These are phyloP conservation scores for Cryptococcus neoformans DNA, from an alignment of 1,284 basidiomycete genomes.

Conservation along the genomic window DNA sequence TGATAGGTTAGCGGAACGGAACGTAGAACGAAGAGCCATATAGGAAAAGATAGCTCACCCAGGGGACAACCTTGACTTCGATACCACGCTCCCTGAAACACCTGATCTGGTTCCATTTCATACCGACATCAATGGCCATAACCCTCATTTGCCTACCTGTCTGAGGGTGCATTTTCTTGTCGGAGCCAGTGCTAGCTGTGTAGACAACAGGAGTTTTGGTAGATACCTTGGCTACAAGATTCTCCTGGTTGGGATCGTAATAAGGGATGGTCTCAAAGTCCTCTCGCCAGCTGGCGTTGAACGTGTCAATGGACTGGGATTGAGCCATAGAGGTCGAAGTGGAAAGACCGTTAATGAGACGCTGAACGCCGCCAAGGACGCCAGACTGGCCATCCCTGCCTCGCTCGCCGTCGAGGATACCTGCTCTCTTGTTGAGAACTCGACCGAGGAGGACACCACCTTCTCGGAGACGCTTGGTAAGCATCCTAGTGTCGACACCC, in stretches of 20 bases:
- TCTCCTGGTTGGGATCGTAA: slow-evolving; percentile 82
- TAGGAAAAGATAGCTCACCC: slow-evolving; percentile 52
- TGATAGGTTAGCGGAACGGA: too few species aligned
- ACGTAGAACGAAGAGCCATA: background rate
- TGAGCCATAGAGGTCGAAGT: slow-evolving; percentile 26
- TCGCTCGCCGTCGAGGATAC: slow-evolving; percentile 17
- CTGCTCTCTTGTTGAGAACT: slow-evolving; percentile 62
- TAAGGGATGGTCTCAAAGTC: slow-evolving; percentile 80
- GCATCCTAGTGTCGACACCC: slow-evolving; percentile 93
- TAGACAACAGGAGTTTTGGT: slow-evolving; percentile 66
- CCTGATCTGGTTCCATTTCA: slow-evolving; percentile 99
- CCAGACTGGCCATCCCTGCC: slow-evolving; percentile 30
- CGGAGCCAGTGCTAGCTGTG: slow-evolving; percentile 53
- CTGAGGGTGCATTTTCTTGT: slow-evolving; percentile 69
- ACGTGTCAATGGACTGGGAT: slow-evolving; percentile 27
- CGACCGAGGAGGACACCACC: slow-evolving; percentile 90
- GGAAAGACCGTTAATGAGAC: slow-evolving; percentile 46
- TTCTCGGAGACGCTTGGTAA: slow-evolving; percentile 95
- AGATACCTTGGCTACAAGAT: slow-evolving; percentile 90
- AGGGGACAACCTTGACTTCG: slow-evolving; percentile 96
- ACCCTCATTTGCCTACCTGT: slow-evolving; percentile 75
- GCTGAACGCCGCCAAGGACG: slow-evolving; percentile 42
- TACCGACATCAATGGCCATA: slow-evolving; percentile 92
- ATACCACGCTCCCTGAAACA: slow-evolving; percentile 93
- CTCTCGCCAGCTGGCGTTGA: slow-evolving; percentile 64